Evolutionary conservation across 163 green algal species (phyloP), one percentile per base, ranked within the genome.

Genomic region (Coccomyxa subellipsoidea): DNA sequence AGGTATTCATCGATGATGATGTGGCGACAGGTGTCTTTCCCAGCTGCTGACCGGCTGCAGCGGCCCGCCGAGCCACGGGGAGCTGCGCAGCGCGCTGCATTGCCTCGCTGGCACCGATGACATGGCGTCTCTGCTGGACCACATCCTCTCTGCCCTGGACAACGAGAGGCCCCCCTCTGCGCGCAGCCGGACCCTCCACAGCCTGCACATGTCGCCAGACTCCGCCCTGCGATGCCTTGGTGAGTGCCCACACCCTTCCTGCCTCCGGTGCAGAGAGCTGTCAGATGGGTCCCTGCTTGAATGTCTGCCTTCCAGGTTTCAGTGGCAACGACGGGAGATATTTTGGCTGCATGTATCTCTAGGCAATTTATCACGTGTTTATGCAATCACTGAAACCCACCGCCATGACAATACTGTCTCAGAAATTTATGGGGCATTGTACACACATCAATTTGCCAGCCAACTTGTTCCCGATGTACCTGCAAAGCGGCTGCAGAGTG

Each of bases 1-100:
- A n/a, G n/a, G n/a, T n/a, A n/a, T n/a, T n/a, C n/a, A n/a, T n/a
- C n/a, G n/a, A 36, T 73, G 8, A 1, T 73, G 27, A 1, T 35
- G 31, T 73, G 47, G 21, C 47, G 23, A 59, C 66, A 73, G 66
- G 66, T 73, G 66, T 73, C 27, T 73, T 4, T 73, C 66, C 7
- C 27, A 89, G 80, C 71, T 71, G 38, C 10, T 47, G 31, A 37
- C 18, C 18, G 5, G 82, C 87, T 36, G 73, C 87, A 35, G 82
- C 21, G 29, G 54, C 71, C 29, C 79, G 25, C 59, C 85, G n/a
- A 77, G 18, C 71, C 71, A 77, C n/a, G 21, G 12, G n/a, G 71
- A 77, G 71, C 66, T 73, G 66, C 29, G 66, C 66, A 73, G 66
- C 66, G n/a, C n/a, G 29, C 27, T 73, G 66, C 1, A n/a, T 8